A percentile compares a stretch with the other conserved stretches of the same genome.
Evolutionary conservation across 2,329 filamentous ascomycete genomes (phyloP).

Genomic region (Cryphonectria parasitica): DNA sequence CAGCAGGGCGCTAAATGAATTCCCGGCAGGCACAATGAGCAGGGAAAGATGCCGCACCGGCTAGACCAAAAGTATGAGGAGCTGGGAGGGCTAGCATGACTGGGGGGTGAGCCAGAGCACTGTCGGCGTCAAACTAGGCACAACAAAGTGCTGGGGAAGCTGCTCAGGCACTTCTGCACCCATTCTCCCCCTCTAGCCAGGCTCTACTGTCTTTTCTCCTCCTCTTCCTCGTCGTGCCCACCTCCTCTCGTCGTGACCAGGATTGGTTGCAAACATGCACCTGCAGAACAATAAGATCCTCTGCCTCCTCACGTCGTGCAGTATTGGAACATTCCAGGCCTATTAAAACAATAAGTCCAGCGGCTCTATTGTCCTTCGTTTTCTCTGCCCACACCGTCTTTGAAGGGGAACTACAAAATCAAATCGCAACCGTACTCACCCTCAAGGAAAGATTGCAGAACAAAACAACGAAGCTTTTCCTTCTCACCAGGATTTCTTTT

Average conservation of each 20-base stretch:
- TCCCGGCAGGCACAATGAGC: neutral
- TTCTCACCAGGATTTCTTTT: neutral
- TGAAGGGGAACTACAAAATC: neutral
- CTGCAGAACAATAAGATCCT: conserved; percentile 12
- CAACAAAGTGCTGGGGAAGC: conserved; percentile 1
- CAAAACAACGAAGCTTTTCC: neutral
- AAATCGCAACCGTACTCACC: conserved; percentile 7
- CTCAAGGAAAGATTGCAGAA: conserved; percentile 10
- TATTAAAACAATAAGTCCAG: neutral
- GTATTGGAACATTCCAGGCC: conserved; percentile 8
- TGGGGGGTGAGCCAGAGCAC: neutral
- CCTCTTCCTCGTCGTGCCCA: neutral
- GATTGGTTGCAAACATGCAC: conserved; percentile 22
- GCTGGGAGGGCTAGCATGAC: neutral
- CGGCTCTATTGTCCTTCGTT: conserved; percentile 2
- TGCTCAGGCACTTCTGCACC: neutral
- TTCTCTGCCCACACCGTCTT: conserved; percentile 6
- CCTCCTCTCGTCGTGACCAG: conserved; percentile 10
- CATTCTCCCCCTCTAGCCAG: neutral
- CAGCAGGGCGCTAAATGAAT: neutral
- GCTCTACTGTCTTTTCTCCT: neutral
- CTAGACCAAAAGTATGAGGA: neutral
- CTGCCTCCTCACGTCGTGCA: neutral
- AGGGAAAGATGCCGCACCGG: neutral
- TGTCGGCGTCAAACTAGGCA: neutral